Conservation (phyloP, 768 basidiomycete genomes). For the Termitomyces sp. region DNA sequence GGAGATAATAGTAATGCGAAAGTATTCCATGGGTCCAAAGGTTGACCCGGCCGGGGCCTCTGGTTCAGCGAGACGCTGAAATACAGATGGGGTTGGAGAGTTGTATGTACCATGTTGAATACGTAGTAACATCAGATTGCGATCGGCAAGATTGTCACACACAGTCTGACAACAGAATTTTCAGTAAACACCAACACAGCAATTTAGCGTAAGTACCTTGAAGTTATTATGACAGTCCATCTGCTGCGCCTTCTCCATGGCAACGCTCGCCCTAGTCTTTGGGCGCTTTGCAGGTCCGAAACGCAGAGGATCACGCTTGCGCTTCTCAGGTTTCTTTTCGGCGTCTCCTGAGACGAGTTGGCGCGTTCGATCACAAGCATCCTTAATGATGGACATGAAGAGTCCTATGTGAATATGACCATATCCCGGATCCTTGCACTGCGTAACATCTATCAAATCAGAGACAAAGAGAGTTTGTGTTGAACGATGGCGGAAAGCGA, state of each 20-base stretch:
- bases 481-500: not conserved
- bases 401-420: not conserved
- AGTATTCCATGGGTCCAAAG: not conserved
- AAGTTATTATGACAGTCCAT: not conserved
- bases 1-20: not conserved
- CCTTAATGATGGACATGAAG: not conserved
- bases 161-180: not conserved
- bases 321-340: not conserved
- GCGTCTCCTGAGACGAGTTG: not conserved
- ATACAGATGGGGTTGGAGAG: not conserved
- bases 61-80: not conserved
- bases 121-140: not conserved
- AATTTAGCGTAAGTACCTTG: not conserved
- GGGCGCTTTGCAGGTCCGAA: not conserved
- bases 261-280: not conserved
- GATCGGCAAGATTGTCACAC: not conserved
- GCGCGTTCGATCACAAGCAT: not conserved
- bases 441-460: not conserved
- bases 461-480: not conserved
- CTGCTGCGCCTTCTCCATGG: not conserved
- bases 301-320: not conserved
- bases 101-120: not conserved
- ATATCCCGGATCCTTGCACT: not conserved
- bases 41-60: not conserved
- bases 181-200: not conserved